A percentile compares a stretch with the other conserved stretches of the same genome.
Conservation (phyloP, 805 yeast species). For the Hemisphaericaspora nanyangensis region DNA sequence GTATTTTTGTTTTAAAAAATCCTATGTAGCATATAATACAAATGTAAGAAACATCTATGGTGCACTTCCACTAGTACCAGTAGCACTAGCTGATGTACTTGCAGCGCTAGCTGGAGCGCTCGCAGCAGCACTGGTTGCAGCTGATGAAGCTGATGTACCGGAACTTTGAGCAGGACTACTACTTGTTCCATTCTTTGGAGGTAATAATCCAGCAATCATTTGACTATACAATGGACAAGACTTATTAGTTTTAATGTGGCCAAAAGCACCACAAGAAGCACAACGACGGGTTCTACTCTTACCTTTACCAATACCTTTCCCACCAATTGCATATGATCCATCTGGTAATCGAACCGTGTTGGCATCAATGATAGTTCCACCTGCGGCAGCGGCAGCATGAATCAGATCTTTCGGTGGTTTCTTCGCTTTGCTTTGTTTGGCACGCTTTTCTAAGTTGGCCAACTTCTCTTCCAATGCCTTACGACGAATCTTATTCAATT, state of each 20-base stretch:
- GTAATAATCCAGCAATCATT: slow-evolving; percentile 24
- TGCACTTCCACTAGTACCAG: neutral
- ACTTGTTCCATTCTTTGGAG: slow-evolving; percentile 6
- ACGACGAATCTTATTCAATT: slow-evolving; percentile 71
- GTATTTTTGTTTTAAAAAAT: no score
- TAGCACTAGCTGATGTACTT: neutral
- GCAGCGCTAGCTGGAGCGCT: neutral
- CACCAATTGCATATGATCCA: slow-evolving; percentile 46
- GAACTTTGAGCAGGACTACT: neutral
- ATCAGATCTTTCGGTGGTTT: slow-evolving; percentile 32
- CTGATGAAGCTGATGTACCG: neutral
- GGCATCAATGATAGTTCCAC: slow-evolving; percentile 40
- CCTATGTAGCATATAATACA: no score
- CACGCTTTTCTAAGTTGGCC: slow-evolving; percentile 74
- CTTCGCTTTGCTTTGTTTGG: slow-evolving; percentile 30
- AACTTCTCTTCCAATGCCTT: slow-evolving; percentile 77
- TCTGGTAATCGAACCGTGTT: slow-evolving; percentile 42
- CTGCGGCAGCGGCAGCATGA: slow-evolving; percentile 41
- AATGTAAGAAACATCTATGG: no score
- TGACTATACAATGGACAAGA: slow-evolving; percentile 78
- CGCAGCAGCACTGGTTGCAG: neutral
- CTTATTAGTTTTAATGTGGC: slow-evolving; percentile 89
- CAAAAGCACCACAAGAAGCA: slow-evolving; percentile 92
- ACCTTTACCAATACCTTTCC: slow-evolving; percentile 72
- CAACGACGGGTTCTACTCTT: slow-evolving; percentile 77